A percentile compares a stretch with the other conserved stretches of the same genome.
These are phyloP conservation scores for Epithele typhae DNA, from an alignment of 768 basidiomycete species.

Conservation along the genomic window DNA sequence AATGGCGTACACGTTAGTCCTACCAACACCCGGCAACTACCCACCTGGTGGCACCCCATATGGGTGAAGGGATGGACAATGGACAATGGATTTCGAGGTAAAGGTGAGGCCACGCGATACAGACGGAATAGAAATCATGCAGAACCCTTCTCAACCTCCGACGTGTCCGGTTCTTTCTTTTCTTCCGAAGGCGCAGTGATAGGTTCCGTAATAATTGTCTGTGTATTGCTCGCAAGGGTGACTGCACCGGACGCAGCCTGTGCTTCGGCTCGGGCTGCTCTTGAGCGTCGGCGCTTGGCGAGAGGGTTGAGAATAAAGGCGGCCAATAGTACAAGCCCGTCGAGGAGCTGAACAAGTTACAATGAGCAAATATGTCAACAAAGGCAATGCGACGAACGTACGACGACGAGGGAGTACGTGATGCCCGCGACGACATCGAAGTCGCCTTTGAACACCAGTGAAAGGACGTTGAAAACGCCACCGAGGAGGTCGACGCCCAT, in stretches of 20 bases:
- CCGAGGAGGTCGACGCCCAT: conserved; percentile 68
- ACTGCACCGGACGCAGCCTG: not conserved
- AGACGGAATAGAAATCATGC: too few relatives aligned
- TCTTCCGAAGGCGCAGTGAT: too few relatives aligned
- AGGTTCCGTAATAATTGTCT: not conserved
- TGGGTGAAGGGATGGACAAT: too few relatives aligned
- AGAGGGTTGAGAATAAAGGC: conserved; percentile 65
- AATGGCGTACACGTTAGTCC: too few relatives aligned
- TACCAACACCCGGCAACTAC: too few relatives aligned
- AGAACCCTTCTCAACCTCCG: too few relatives aligned
- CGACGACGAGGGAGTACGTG: conserved; percentile 60
- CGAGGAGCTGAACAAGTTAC: conserved; percentile 43
- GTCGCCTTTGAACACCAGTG: conserved; percentile 58
- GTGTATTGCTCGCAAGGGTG: not conserved
- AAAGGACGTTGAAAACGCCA: conserved; percentile 64
- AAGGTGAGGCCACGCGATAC: too few relatives aligned
- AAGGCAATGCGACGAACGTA: conserved; percentile 12
- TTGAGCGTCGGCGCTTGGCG: conserved; percentile 36
- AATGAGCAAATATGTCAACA: not conserved
- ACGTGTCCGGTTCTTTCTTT: too few relatives aligned
- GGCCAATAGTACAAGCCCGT: conserved; percentile 54
- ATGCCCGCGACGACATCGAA: conserved; percentile 64
- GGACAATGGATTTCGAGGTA: too few relatives aligned
- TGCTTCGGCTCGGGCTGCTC: conserved; percentile 12
- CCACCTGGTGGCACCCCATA: too few relatives aligned